A percentile compares a stretch with the other conserved stretches of the same genome.
These are phyloP conservation scores for Fonsecaea multimorphosa DNA, from an alignment of 2,329 filamentous ascomycete species.

Conservation along the genomic window DNA sequence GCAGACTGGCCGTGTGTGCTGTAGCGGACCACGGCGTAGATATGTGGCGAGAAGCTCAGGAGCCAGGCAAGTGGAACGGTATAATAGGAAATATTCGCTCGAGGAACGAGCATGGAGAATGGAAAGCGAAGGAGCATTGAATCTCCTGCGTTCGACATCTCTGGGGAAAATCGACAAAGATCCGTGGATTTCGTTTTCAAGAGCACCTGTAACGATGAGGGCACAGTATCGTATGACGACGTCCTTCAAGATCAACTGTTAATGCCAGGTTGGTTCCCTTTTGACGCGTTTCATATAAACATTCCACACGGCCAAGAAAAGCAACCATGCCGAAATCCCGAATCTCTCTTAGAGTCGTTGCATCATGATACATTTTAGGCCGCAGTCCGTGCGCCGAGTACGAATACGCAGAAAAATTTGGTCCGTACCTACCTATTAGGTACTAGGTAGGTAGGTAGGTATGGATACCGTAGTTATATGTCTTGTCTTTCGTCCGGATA, in stretches of 20 bases:
- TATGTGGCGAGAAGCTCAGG: constrained; percentile 43
- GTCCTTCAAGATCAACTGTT: not conserved
- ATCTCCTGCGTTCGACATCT: not conserved
- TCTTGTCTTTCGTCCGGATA: not conserved
- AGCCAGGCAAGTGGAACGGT: constrained; percentile 10
- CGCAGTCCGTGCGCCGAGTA: no score
- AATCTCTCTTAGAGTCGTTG: not conserved
- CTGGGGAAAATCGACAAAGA: not conserved
- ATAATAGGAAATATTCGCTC: constrained; percentile 8
- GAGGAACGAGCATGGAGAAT: not conserved
- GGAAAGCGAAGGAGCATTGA: not conserved
- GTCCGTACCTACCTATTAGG: no score
- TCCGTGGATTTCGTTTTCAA: not conserved
- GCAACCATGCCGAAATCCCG: not conserved
- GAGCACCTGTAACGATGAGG: not conserved
- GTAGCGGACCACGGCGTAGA: constrained; percentile 42
- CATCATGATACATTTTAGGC: not conserved
- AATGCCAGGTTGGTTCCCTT: not conserved
- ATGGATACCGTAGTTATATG: no score
- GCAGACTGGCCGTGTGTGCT: not conserved
- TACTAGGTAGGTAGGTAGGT: no score
- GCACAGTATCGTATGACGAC: not conserved
- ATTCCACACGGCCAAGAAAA: not conserved
- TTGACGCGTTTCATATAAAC: not conserved
- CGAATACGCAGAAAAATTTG: not conserved